Evolutionary conservation across 495 filamentous ascomycete genomes (phyloP).

Genomic region (Penicillium lividum): DNA sequence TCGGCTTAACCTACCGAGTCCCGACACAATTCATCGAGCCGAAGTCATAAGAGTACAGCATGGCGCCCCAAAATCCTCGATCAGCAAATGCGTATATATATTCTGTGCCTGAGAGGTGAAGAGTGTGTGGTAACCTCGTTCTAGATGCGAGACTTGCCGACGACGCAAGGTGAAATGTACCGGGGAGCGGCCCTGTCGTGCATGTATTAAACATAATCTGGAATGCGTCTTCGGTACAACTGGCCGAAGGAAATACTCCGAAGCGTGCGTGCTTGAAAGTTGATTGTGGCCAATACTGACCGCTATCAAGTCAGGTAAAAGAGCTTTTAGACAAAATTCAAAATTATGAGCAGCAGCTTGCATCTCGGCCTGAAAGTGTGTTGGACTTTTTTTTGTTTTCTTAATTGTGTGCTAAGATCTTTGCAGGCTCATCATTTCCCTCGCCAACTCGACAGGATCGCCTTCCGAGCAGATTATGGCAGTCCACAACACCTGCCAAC

Average conservation of each 20-base stretch:
- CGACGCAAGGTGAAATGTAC: slow-evolving; percentile 27
- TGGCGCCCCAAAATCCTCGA: slow-evolving; percentile 13
- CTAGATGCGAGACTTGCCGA: slow-evolving; percentile 27
- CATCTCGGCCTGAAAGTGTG: neutral
- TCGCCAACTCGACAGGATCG: neutral
- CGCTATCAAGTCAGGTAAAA: slow-evolving; percentile 8
- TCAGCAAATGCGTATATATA: slow-evolving; percentile 20
- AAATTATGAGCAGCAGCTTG: slow-evolving; percentile 20
- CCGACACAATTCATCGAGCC: neutral
- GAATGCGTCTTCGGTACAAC: slow-evolving; percentile 20
- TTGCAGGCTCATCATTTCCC: neutral
- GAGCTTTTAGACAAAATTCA: slow-evolving; percentile 10
- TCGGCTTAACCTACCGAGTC: neutral
- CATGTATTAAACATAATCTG: slow-evolving; percentile 25
- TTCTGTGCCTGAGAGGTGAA: neutral
- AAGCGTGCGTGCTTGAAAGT: slow-evolving; percentile 6
- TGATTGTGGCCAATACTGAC: too few relatives aligned
- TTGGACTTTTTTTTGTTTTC: neutral
- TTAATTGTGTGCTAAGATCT: neutral
- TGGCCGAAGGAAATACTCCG: slow-evolving; percentile 21
- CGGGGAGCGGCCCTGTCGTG: slow-evolving; percentile 25
- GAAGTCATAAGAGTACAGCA: neutral
- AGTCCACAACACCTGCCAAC: neutral
- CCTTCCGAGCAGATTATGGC: neutral
- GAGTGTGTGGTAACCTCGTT: slow-evolving; percentile 6